phyloP scores from a whole-genome alignment of 1,284 basidiomycete genomes.

The Moesziomyces sp. region DNA sequence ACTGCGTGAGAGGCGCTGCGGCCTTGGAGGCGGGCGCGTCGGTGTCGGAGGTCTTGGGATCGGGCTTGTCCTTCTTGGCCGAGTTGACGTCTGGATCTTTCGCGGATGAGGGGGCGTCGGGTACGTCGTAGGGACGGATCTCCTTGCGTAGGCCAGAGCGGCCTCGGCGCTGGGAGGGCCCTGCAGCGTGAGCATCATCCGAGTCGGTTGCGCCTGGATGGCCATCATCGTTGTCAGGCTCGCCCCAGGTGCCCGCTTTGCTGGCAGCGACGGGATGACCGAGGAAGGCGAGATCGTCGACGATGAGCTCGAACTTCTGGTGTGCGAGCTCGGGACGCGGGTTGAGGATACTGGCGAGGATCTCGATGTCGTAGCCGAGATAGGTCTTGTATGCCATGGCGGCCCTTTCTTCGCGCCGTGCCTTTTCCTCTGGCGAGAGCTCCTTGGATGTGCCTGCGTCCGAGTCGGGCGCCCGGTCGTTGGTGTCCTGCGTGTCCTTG shows the following conservation, averaged over 20 bases:
- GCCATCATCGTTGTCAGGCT: neutral
- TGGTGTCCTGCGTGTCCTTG: constrained; percentile 13
- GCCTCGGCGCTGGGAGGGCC: constrained; percentile 19
- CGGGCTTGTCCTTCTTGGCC: neutral
- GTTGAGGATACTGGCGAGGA: constrained; percentile 83
- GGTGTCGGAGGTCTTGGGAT: neutral
- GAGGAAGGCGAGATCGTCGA: constrained; percentile 92
- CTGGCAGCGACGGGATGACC: constrained; percentile 91
- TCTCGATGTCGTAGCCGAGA: constrained; percentile 82
- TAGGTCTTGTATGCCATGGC: constrained; percentile 71
- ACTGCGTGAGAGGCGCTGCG: constrained; percentile 41
- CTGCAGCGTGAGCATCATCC: constrained; percentile 1
- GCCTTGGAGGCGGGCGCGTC: constrained; percentile 11
- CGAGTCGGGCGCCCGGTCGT: constrained; percentile 36
- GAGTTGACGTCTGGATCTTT: neutral
- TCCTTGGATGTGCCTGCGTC: constrained; percentile 39
- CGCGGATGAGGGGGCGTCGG: constrained; percentile 6
- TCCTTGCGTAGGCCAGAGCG: constrained; percentile 42
- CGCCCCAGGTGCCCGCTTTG: constrained; percentile 52
- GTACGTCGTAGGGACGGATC: constrained; percentile 29
- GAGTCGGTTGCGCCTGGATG: constrained; percentile 1
- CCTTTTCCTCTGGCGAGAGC: constrained; percentile 41
- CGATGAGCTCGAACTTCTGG: constrained; percentile 90
- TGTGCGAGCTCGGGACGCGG: constrained; percentile 84
- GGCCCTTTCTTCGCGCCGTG: constrained; percentile 37